phyloP scores from a whole-genome alignment of 2,329 filamentous ascomycete genomes.

The Fusarium nygamai region DNA sequence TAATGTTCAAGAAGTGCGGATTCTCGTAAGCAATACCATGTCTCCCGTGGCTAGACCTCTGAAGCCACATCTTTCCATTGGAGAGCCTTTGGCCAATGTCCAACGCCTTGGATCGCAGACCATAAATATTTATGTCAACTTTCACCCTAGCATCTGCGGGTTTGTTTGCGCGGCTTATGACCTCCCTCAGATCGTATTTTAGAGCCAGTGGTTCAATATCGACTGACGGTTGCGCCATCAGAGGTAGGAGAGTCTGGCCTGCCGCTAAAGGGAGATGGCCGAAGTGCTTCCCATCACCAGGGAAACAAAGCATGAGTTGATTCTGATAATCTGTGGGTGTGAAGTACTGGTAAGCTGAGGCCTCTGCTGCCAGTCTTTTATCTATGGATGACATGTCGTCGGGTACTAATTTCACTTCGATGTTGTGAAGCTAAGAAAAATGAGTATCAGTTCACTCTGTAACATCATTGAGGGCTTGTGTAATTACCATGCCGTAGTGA shows the following conservation, averaged over 20 bases:
- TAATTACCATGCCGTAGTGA: slow-evolving; percentile 9
- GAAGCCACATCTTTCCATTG: neutral
- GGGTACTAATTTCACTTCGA: slow-evolving; percentile 8
- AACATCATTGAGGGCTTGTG: too few relatives aligned
- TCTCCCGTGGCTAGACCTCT: neutral
- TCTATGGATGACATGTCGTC: neutral
- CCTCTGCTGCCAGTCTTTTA: neutral
- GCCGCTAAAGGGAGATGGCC: neutral
- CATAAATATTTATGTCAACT: slow-evolving; percentile 3
- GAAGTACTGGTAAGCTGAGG: neutral
- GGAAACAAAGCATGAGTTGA: slow-evolving; percentile 7
- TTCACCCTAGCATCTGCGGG: slow-evolving; percentile 2
- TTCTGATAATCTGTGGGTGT: neutral
- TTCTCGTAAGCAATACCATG: neutral
- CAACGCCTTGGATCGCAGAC: neutral
- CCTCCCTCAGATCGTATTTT: neutral
- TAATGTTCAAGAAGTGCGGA: neutral
- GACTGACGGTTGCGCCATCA: neutral
- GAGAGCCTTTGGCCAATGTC: neutral
- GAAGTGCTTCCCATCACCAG: neutral
- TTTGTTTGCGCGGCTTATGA: neutral
- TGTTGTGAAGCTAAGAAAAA: neutral
- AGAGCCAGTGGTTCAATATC: neutral
- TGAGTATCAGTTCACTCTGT: neutral
- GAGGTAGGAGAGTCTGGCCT: neutral